Evolutionary conservation across 75 land plant species (phyloP), one percentile per base, ranked within the genome.

Genomic region (Adiantum capillusveneris): DNA sequence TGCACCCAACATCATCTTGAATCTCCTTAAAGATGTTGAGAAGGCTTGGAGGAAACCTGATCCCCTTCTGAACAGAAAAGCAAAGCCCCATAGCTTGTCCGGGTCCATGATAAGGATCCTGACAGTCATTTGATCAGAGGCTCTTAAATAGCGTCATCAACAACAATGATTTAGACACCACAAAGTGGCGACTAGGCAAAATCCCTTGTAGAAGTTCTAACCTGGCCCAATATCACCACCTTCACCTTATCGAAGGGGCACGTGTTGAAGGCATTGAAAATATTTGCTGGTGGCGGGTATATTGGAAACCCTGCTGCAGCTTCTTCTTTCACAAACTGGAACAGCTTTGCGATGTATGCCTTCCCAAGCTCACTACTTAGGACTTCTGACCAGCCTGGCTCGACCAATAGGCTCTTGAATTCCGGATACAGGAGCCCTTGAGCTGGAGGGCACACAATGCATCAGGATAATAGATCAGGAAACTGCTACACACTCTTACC

Each of bases 101-200:
- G 52, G 87, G 88, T 16, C 96, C 96, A 76, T 94, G 98, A 75
- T 94, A 94, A 34, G 98, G 98, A 75, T 94, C 98, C 90, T 88
- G 66, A 17, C 56, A 57, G 17, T 36, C 17, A 34, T 34, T 5
- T 34, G 9, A 2, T 20, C 17, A 46, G n/a, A n/a, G n/a, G n/a
- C n/a, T n/a, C n/a, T n/a, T n/a, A n/a, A n/a, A n/a, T n/a, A n/a
- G n/a, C n/a, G n/a, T n/a, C n/a, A n/a, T n/a, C n/a, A n/a, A n/a
- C n/a, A n/a, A n/a, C n/a, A n/a, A n/a, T n/a, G n/a, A n/a, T n/a
- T n/a, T n/a, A n/a, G n/a, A 13, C 42, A 9, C 42, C 7, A 9
- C 13, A 39, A 13, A 39, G 13, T 13, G 7, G 13, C 7, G 12
- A 7, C 7, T 39, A 39, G 13, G 13, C 42, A 39, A 46, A n/a